Evolutionary conservation across 371 early-diverging fungal species (phyloP).

Genomic region (Smittium culicis): DNA sequence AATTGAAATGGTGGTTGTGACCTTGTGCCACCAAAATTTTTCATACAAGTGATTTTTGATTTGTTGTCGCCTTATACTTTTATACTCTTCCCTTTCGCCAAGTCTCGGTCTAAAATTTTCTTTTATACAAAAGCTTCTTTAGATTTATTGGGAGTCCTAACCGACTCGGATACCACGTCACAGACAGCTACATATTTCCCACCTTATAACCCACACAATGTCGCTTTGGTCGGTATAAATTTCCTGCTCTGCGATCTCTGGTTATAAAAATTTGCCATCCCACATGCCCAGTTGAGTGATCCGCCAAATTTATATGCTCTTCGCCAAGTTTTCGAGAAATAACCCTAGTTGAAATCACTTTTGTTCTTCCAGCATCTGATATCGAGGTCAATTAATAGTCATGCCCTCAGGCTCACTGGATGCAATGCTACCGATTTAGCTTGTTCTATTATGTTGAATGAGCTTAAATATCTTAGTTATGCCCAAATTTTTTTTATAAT

Average conservation of each 20-base stretch:
- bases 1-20: neutral
- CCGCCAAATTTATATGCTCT: neutral
- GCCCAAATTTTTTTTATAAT: neutral
- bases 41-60: neutral
- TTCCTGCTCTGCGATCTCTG: neutral
- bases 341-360: neutral
- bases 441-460: neutral
- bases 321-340: neutral
- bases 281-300: neutral
- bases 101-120: neutral
- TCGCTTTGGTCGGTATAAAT: neutral
- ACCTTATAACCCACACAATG: neutral
- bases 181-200: neutral
- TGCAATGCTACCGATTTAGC: neutral
- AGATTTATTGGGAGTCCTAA: neutral
- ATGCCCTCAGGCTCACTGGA: neutral
- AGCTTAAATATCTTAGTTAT: neutral
- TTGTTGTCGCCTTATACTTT: neutral
- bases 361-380: neutral
- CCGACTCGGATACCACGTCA: neutral
- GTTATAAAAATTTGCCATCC: neutral
- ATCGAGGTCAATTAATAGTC: neutral
- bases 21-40: neutral
- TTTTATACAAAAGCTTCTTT: neutral
- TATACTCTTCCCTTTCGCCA: neutral